These are phyloP conservation scores for Ceraceosorus guamensis DNA, from an alignment of 1,284 basidiomycete species.

Conservation along the genomic window DNA sequence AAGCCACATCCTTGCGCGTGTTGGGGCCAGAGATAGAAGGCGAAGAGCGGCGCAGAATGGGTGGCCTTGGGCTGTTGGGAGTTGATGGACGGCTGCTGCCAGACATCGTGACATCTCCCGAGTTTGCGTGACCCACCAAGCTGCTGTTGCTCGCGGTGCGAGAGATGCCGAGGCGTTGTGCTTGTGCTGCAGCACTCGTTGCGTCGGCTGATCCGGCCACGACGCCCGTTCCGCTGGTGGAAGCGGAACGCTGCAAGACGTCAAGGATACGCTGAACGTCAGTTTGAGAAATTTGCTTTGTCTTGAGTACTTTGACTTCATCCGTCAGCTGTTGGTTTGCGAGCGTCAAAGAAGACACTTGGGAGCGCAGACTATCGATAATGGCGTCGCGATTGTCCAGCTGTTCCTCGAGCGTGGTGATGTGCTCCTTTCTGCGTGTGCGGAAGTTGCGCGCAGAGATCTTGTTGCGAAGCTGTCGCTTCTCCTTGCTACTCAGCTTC, in stretches of 20 bases:
- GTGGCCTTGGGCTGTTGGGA: not conserved
- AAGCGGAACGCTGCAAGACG: constrained; percentile 59
- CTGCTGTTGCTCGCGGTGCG: too few relatives aligned
- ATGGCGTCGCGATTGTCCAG: constrained; percentile 85
- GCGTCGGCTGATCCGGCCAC: too few relatives aligned
- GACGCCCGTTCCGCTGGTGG: not conserved
- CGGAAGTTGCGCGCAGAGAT: constrained; percentile 91
- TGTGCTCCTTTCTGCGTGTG: constrained; percentile 89
- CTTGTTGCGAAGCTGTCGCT: constrained; percentile 91
- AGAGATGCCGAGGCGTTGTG: too few relatives aligned
- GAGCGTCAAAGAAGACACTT: constrained; percentile 68
- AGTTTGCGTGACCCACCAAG: not conserved
- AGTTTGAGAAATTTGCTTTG: constrained; percentile 56
- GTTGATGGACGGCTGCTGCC: constrained; percentile 56
- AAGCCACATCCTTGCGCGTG: constrained; percentile 9
- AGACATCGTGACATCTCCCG: constrained; percentile 50
- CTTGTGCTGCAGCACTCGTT: too few relatives aligned
- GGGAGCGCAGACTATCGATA: constrained; percentile 76
- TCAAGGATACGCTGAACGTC: constrained; percentile 52
- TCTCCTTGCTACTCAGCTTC: constrained; percentile 91
- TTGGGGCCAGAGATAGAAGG: not conserved
- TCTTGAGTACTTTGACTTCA: constrained; percentile 52
- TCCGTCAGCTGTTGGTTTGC: constrained; percentile 71
- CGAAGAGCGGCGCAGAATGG: not conserved
- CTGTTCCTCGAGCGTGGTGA: constrained; percentile 83